Evolutionary conservation across 352 stramenopile species (phyloP).

Genomic region (Globisporangium heterothallicum): DNA sequence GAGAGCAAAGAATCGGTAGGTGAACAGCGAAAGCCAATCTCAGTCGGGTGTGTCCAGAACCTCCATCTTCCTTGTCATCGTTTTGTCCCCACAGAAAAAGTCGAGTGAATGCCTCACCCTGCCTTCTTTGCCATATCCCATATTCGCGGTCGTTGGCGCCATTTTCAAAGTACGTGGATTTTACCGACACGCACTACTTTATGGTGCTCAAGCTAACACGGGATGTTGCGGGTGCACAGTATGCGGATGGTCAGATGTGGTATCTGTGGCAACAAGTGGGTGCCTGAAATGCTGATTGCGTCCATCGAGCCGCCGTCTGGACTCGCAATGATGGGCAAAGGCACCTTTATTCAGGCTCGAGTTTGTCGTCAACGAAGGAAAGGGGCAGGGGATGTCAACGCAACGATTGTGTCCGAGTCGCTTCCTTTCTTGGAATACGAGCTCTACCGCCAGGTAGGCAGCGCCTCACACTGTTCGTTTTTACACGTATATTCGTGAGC

Average conservation of each 20-base stretch:
- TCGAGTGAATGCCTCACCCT: conserved; percentile 66
- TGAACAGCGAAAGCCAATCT: neutral
- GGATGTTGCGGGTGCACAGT: conserved; percentile 20
- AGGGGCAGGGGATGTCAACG: conserved; percentile 92
- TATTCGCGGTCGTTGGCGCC: conserved; percentile 94
- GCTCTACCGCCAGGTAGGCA: conserved; percentile 91
- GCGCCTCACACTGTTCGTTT: neutral
- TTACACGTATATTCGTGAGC: neutral
- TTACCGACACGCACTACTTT: neutral
- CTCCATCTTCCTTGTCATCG: too few species aligned
- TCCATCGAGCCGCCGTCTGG: conserved; percentile 83
- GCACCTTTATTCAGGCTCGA: conserved; percentile 94
- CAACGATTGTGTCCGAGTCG: conserved; percentile 94
- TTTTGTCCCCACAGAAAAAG: conserved; percentile 25
- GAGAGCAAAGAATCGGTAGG: conserved; percentile 29
- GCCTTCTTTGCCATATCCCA: conserved; percentile 95
- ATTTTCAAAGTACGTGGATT: conserved; percentile 87
- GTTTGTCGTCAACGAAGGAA: conserved; percentile 92
- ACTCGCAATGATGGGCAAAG: conserved; percentile 86
- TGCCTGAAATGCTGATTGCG: conserved; percentile 92
- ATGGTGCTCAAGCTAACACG: conserved; percentile 1
- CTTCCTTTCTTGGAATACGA: conserved; percentile 98
- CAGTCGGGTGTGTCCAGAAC: neutral
- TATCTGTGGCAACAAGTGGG: conserved; percentile 97
- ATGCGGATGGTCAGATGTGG: conserved; percentile 97